A percentile compares a stretch with the other conserved stretches of the same genome.
phyloP scores from a whole-genome alignment of 2,329 filamentous ascomycete genomes.

The Colletotrichum sp. region DNA sequence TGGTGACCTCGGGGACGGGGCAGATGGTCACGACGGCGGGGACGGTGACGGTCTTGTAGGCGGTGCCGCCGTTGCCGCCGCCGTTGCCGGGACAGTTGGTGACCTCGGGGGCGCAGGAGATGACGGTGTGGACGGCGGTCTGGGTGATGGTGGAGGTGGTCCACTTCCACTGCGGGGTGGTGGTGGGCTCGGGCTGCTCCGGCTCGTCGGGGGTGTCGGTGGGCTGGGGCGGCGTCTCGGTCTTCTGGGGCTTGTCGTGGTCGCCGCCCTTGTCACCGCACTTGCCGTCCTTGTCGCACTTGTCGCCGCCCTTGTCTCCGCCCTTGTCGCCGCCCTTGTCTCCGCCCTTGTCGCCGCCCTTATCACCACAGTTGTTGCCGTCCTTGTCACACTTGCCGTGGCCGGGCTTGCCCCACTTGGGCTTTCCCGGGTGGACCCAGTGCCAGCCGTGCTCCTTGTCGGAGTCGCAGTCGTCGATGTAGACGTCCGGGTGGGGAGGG shows the following conservation, averaged over 20 bases:
- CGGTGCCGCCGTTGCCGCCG: conserved; percentile 31
- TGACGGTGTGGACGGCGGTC: conserved; percentile 43
- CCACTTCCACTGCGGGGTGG: conserved; percentile 35
- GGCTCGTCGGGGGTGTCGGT: background rate
- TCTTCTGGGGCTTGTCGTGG: background rate
- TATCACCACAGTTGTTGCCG: background rate
- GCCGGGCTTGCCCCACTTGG: conserved; percentile 7
- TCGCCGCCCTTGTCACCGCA: background rate
- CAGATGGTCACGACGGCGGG: conserved; percentile 48
- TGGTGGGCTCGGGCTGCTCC: conserved; percentile 18
- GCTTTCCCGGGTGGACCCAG: conserved; percentile 37
- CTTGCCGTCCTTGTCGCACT: background rate
- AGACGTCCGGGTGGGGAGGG: conserved; percentile 37
- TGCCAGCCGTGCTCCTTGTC: conserved; percentile 36
- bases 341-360: background rate
- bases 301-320: background rate
- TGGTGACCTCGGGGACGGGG: conserved; percentile 46
- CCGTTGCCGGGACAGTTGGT: conserved; percentile 37
- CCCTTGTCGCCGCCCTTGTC: background rate
- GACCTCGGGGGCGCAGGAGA: conserved; percentile 40
- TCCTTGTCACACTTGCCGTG: conserved; percentile 10
- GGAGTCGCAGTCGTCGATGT: conserved; percentile 41
- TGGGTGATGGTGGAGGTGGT: conserved; percentile 46
- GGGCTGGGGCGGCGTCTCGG: background rate
- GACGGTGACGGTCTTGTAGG: conserved; percentile 40